phyloP scores from a whole-genome alignment of 495 filamentous ascomycete species.

The Penicillium cataractarum region DNA sequence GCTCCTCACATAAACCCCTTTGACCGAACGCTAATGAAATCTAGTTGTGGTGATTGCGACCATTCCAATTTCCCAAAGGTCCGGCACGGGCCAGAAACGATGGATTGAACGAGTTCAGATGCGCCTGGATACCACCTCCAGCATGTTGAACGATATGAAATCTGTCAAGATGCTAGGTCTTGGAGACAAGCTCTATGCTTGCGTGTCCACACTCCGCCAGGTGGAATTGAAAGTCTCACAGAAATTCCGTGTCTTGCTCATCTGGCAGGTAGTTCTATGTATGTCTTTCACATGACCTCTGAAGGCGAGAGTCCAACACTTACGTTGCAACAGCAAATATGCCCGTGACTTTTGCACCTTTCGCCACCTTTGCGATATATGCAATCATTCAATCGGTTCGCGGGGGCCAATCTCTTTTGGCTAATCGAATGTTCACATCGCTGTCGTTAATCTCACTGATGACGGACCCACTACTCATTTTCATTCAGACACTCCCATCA shows the following conservation, averaged over 20 bases:
- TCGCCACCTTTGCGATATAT: slow-evolving; percentile 46
- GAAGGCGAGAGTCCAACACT: neutral
- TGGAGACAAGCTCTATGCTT: slow-evolving; percentile 16
- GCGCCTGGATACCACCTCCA: slow-evolving; percentile 35
- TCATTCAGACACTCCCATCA: slow-evolving; percentile 31
- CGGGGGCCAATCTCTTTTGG: slow-evolving; percentile 42
- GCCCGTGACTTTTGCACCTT: slow-evolving; percentile 29
- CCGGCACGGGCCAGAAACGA: slow-evolving; percentile 22
- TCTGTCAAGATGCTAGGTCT: slow-evolving; percentile 49
- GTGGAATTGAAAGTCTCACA: slow-evolving; percentile 24
- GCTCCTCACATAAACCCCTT: slow-evolving; percentile 24
- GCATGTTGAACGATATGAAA: slow-evolving; percentile 46
- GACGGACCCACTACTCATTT: slow-evolving; percentile 30
- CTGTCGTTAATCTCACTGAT: slow-evolving; percentile 41
- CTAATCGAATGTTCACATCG: slow-evolving; percentile 40
- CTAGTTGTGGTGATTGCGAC: slow-evolving; percentile 21
- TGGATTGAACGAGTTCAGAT: slow-evolving; percentile 45
- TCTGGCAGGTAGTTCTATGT: slow-evolving; percentile 23
- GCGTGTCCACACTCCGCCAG: slow-evolving; percentile 14
- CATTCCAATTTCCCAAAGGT: slow-evolving; percentile 17
- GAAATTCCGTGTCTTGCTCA: slow-evolving; percentile 19
- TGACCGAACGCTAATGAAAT: neutral
- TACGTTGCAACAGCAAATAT: slow-evolving; percentile 11
- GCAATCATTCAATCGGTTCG: slow-evolving; percentile 46
- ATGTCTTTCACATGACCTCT: neutral